These are phyloP conservation scores for Penicillium janthinellum DNA, from an alignment of 2,329 filamentous ascomycete genomes.

Conservation along the genomic window DNA sequence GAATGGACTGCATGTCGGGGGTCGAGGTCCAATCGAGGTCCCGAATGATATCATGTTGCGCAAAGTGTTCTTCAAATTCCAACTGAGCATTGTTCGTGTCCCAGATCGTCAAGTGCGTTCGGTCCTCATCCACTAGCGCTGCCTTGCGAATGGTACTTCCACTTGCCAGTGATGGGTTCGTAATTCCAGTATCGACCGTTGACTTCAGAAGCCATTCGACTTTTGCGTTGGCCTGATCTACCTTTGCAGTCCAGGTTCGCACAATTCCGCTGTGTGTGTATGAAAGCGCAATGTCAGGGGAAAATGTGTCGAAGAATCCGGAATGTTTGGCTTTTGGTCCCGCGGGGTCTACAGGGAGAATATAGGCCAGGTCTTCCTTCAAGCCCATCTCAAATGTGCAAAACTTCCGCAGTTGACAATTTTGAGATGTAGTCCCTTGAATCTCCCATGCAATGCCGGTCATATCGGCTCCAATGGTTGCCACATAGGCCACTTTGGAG, in stretches of 20 bases:
- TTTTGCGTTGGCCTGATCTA: constrained; percentile 60
- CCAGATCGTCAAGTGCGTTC: constrained; percentile 84
- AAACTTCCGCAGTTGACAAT: constrained; percentile 63
- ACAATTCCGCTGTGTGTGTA: constrained; percentile 75
- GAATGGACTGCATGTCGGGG: constrained; percentile 81
- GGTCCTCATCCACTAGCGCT: constrained; percentile 73
- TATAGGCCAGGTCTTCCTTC: constrained; percentile 55
- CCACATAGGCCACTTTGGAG: constrained; percentile 66
- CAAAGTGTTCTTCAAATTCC: constrained; percentile 77
- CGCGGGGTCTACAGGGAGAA: constrained; percentile 84
- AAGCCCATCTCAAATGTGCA: constrained; percentile 69
- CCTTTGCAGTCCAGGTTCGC: constrained; percentile 80
- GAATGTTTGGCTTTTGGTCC: constrained; percentile 71
- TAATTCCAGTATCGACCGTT: constrained; percentile 75
- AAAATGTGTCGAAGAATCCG: constrained; percentile 82
- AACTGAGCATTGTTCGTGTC: constrained; percentile 79
- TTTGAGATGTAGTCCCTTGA: constrained; percentile 54
- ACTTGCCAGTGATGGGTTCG: constrained; percentile 74
- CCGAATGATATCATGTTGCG: constrained; percentile 71
- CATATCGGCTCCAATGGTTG: constrained; percentile 78
- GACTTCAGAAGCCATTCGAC: constrained; percentile 84
- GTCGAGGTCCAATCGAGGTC: constrained; percentile 95
- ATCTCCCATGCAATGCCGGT: constrained; percentile 82
- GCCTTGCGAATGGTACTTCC: constrained; percentile 86
- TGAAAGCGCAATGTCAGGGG: constrained; percentile 81